Conservation (phyloP, 164 flowering plant genomes). For the Vitis labrusca region DNA sequence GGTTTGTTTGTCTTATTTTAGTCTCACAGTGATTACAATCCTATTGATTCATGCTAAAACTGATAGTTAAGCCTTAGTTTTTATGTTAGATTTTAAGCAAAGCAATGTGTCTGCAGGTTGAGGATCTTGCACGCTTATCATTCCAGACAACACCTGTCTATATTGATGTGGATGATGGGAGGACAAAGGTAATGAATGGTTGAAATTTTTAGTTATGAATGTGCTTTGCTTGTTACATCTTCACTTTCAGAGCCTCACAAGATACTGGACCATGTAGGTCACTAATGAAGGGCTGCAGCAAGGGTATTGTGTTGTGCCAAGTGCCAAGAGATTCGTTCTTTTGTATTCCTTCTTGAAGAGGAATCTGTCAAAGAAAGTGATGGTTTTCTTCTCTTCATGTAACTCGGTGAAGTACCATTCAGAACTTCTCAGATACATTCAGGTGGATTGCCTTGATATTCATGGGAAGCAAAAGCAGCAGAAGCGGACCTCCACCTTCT, state of each 20-base stretch:
- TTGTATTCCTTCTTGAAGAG: slow-evolving; percentile 85
- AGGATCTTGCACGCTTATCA: slow-evolving; percentile 89
- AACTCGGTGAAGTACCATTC: slow-evolving; percentile 88
- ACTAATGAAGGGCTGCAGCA: slow-evolving; percentile 88
- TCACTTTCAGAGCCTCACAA: neutral
- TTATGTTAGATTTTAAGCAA: neutral
- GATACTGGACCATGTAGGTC: slow-evolving; percentile 46
- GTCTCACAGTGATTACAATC: neutral
- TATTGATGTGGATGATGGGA: slow-evolving; percentile 93
- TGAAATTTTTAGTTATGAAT: neutral
- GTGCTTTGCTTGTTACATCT: neutral
- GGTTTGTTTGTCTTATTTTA: slow-evolving; percentile 39
- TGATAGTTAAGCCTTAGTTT: neutral
- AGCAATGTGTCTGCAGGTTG: slow-evolving; percentile 54
- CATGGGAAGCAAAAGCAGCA: slow-evolving; percentile 94
- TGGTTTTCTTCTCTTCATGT: slow-evolving; percentile 97
- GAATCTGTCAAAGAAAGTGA: slow-evolving; percentile 83
- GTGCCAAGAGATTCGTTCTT: slow-evolving; percentile 71
- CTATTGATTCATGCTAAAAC: neutral
- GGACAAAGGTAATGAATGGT: slow-evolving; percentile 56
- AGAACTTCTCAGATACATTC: slow-evolving; percentile 78
- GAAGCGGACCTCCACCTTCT: slow-evolving; percentile 77
- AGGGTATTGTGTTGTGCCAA: slow-evolving; percentile 84
- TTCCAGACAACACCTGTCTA: slow-evolving; percentile 69
- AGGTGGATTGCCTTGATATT: slow-evolving; percentile 74